These are phyloP conservation scores for Chromosphaera perkinsii DNA, from an alignment of 208 protist genomes.

Conservation along the genomic window DNA sequence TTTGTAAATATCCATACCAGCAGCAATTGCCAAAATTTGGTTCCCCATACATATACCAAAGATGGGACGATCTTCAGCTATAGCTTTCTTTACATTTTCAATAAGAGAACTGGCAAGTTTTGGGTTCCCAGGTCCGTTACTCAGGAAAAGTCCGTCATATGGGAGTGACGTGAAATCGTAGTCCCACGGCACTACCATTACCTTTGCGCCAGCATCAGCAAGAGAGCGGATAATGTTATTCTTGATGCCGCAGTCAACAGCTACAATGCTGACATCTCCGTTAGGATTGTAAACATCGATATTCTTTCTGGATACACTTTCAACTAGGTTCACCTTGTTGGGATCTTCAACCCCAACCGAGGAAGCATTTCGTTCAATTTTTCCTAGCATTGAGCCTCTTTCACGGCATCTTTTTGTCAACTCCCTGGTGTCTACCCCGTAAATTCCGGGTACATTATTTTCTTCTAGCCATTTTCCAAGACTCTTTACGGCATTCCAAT, in stretches of 20 bases:
- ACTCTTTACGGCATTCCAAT: slow-evolving; percentile 83
- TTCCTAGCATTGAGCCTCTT: slow-evolving; percentile 66
- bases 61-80: slow-evolving; percentile 63
- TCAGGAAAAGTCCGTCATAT: slow-evolving; percentile 42
- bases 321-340: not conserved
- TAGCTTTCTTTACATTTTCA: not conserved
- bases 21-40: slow-evolving; percentile 80
- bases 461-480: slow-evolving; percentile 55
- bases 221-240: slow-evolving; percentile 46
- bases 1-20: slow-evolving; percentile 76
- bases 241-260: slow-evolving; percentile 77
- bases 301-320: not conserved
- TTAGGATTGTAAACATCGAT: slow-evolving; percentile 1
- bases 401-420: slow-evolving; percentile 81
- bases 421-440: slow-evolving; percentile 90
- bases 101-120: slow-evolving; percentile 38
- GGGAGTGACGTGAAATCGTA: slow-evolving; percentile 8
- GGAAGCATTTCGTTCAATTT: not conserved
- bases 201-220: slow-evolving; percentile 19
- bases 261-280: slow-evolving; percentile 48
- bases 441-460: slow-evolving; percentile 82
- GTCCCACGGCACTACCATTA: slow-evolving; percentile 37
- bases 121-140: slow-evolving; percentile 86
- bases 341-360: not conserved
- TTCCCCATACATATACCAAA: slow-evolving; percentile 95